phyloP scores from a whole-genome alignment of 2,329 filamentous ascomycete species.

The Pseudocercospora vitis region DNA sequence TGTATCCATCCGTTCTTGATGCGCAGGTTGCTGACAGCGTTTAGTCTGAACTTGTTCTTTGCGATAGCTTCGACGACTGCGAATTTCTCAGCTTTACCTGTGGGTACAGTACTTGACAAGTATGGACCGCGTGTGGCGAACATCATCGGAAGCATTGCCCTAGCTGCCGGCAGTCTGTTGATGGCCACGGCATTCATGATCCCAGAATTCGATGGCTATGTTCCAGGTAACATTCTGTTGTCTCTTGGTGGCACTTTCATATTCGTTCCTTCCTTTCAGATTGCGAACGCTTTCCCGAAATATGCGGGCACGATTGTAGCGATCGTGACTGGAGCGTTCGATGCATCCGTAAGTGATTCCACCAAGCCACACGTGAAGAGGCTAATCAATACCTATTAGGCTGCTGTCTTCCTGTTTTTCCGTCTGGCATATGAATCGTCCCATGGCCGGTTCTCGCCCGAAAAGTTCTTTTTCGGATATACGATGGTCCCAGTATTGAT shows the following conservation, averaged over 20 bases:
- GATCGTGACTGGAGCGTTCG: slow-evolving; percentile 52
- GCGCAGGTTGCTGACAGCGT: slow-evolving; percentile 13
- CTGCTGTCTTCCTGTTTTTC: slow-evolving; percentile 51
- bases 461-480: slow-evolving; percentile 51
- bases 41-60: slow-evolving; percentile 80
- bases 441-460: slow-evolving; percentile 43
- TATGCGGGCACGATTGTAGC: slow-evolving; percentile 51
- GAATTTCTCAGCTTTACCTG: slow-evolving; percentile 80
- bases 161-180: slow-evolving; percentile 66
- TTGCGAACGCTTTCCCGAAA: slow-evolving; percentile 52
- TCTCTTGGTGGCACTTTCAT: slow-evolving; percentile 52
- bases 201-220: slow-evolving; percentile 66
- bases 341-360: slow-evolving; percentile 40
- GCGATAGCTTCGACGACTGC: slow-evolving; percentile 83
- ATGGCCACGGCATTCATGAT: slow-evolving; percentile 67
- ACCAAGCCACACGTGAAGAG: background rate
- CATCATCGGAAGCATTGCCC: slow-evolving; percentile 66
- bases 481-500: slow-evolving; percentile 49
- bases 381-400: slow-evolving; percentile 22
- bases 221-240: slow-evolving; percentile 50
- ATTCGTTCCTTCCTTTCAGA: slow-evolving; percentile 53
- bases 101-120: slow-evolving; percentile 80
- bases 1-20: too few relatives aligned
- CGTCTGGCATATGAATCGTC: slow-evolving; percentile 49
- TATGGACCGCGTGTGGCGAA: slow-evolving; percentile 77